Evolutionary conservation across 257 asterid genomes (phyloP).

Genomic region (Eucommia ulmoides): DNA sequence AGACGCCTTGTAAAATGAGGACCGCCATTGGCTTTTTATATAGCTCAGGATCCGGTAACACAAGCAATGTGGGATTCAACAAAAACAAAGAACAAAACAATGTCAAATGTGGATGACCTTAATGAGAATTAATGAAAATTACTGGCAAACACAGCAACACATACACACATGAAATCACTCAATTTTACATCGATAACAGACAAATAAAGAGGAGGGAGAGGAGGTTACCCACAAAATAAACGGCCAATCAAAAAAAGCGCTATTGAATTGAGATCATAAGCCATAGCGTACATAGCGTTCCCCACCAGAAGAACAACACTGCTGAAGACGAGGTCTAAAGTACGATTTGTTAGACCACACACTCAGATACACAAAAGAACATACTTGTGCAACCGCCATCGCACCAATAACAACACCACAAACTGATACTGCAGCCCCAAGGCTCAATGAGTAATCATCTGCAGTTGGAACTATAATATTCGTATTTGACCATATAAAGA

Average conservation of each 20-base stretch:
- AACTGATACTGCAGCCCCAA: conserved; percentile 74
- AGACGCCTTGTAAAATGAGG: too few relatives aligned
- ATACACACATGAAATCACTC: neutral
- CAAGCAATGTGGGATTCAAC: too few relatives aligned
- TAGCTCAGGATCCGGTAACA: too few relatives aligned
- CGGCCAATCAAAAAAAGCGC: conserved; percentile 47
- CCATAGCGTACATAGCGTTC: conserved; percentile 45
- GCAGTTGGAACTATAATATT: conserved; percentile 70
- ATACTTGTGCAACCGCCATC: conserved; percentile 68
- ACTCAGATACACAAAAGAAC: conserved; percentile 62
- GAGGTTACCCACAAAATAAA: conserved; percentile 43
- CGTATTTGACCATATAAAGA: conserved; percentile 57
- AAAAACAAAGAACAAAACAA: neutral
- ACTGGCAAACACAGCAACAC: neutral
- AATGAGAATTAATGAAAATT: neutral
- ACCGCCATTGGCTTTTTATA: too few relatives aligned
- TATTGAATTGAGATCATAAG: conserved; percentile 48
- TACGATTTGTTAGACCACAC: conserved; percentile 68
- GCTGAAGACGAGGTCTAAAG: conserved; percentile 55
- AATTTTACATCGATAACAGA: too few relatives aligned
- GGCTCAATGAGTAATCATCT: conserved; percentile 48
- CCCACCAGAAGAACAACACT: conserved; percentile 50
- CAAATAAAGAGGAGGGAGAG: neutral
- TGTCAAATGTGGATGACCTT: neutral
- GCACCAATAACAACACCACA: conserved; percentile 63